Percentiles rank a stretch among this genome's conserved stretches.
These are phyloP conservation scores for Russula ochroleuca DNA, from an alignment of 768 basidiomycete species.

Conservation along the genomic window DNA sequence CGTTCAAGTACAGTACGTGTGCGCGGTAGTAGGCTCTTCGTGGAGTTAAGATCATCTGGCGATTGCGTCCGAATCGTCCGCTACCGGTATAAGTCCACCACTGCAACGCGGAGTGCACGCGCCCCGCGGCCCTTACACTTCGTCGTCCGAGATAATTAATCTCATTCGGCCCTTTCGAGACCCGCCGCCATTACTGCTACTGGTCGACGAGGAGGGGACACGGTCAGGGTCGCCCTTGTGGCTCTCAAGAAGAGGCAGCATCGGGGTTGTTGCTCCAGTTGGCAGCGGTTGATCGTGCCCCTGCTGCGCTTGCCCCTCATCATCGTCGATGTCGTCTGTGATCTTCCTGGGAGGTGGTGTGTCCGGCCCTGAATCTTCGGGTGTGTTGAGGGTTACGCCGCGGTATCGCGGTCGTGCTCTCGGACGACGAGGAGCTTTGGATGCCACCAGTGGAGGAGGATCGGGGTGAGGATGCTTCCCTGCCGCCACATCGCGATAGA, in stretches of 20 bases:
- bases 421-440: slow-evolving; percentile 35
- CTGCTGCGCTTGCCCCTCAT: not conserved
- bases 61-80: slow-evolving; percentile 3
- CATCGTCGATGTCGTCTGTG: not conserved
- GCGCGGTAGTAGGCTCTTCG: not conserved
- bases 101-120: slow-evolving; percentile 24
- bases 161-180: slow-evolving; percentile 31
- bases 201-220: not conserved
- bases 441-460: not conserved
- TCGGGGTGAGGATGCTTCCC: not conserved
- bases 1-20: not conserved
- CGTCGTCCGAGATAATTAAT: slow-evolving; percentile 39
- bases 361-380: not conserved
- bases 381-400: not conserved
- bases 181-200: not conserved
- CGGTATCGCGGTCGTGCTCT: slow-evolving; percentile 39
- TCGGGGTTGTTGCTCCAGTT: not conserved
- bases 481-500: slow-evolving; percentile 3
- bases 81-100: not conserved
- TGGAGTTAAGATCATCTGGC: not conserved
- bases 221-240: not conserved
- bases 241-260: not conserved
- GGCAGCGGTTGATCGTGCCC: not conserved
- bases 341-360: not conserved
- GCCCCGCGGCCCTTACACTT: slow-evolving; percentile 32